These are phyloP conservation scores for Casuarina equisetifolia DNA, from an alignment of 306 rosid genomes.

Conservation along the genomic window DNA sequence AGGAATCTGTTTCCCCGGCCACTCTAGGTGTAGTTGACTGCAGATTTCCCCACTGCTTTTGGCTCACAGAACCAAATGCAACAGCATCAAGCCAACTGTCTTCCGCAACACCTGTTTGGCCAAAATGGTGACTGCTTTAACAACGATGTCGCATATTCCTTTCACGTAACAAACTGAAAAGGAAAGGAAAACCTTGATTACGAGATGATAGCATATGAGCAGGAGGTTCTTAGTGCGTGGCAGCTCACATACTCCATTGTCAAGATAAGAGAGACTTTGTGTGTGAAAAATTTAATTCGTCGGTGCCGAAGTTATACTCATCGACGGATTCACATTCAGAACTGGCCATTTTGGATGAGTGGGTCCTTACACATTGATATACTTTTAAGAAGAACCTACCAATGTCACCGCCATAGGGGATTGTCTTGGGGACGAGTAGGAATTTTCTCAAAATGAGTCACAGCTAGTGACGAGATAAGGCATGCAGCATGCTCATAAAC, in stretches of 20 bases:
- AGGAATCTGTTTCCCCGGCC: constrained; percentile 27
- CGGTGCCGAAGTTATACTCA: too few relatives aligned
- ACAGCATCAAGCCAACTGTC: not conserved
- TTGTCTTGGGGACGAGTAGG: constrained; percentile 1
- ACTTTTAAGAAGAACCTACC: not conserved
- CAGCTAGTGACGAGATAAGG: not conserved
- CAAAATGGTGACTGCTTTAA: constrained; percentile 1
- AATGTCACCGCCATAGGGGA: not conserved
- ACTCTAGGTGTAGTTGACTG: constrained; percentile 29
- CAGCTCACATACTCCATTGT: not conserved
- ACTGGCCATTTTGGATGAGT: not conserved
- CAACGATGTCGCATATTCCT: not conserved
- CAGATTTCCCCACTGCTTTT: constrained; percentile 10
- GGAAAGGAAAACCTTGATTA: not conserved
- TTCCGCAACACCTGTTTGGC: not conserved
- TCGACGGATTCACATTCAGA: too few relatives aligned
- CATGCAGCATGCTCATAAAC: not conserved
- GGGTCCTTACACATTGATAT: not conserved
- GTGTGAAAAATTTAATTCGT: too few relatives aligned
- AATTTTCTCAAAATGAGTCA: constrained; percentile 22
- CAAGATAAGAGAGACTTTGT: not conserved
- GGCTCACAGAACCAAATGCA: not conserved
- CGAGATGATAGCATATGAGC: not conserved
- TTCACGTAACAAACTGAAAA: not conserved
- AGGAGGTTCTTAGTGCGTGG: not conserved